A percentile compares a stretch with the other conserved stretches of the same genome.
Conservation (phyloP, 257 asterid species). For the Handroanthus guayacan region DNA sequence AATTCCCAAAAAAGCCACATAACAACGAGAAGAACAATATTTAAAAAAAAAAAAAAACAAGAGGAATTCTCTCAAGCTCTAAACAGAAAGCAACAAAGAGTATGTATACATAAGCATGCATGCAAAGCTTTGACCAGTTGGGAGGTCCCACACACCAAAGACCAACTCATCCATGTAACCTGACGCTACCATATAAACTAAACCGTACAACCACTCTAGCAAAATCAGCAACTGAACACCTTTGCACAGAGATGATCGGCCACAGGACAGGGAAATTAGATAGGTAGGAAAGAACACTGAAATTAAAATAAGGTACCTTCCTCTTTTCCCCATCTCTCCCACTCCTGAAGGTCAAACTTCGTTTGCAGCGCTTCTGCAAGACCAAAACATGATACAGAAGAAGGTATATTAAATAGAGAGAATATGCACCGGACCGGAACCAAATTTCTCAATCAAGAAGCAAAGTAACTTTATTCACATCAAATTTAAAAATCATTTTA, state of each 20-base stretch:
- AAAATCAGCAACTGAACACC: slow-evolving; percentile 4
- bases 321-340: slow-evolving; percentile 62
- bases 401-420: slow-evolving; percentile 8
- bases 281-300: slow-evolving; percentile 8
- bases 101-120: background rate
- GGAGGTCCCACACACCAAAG: slow-evolving; percentile 16
- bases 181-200: slow-evolving; percentile 5
- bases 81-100: slow-evolving; percentile 14
- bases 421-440: background rate
- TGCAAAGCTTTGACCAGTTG: slow-evolving; percentile 17
- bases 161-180: background rate
- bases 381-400: slow-evolving; percentile 29
- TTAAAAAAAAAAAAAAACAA: background rate
- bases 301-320: slow-evolving; percentile 60
- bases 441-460: slow-evolving; percentile 26
- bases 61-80: background rate
- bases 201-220: background rate
- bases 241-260: slow-evolving; percentile 20
- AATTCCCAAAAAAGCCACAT: background rate
- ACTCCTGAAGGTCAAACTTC: slow-evolving; percentile 61
- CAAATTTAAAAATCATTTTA: background rate
- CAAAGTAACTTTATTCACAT: background rate
- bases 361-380: slow-evolving; percentile 78
- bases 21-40: background rate
- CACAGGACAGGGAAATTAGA: slow-evolving; percentile 20